Percentiles rank a stretch among this genome's conserved stretches.
Conservation (phyloP, 345 rosid genomes). For the Eucalyptus rudis region DNA sequence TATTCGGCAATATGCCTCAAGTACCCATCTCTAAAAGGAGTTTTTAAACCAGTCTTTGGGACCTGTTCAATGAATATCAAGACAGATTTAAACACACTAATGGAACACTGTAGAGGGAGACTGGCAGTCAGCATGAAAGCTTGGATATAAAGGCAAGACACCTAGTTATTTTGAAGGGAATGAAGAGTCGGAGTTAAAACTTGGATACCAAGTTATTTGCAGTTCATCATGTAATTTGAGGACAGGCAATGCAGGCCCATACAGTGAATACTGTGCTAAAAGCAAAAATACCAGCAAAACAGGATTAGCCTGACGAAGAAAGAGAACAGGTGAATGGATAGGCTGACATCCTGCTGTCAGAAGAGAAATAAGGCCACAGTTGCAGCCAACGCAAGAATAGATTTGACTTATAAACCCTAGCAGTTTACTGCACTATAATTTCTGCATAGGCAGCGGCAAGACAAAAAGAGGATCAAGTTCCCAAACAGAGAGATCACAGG, state of each 20-base stretch:
- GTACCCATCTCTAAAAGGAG: conserved; percentile 84
- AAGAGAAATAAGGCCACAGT: neutral
- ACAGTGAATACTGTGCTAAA: neutral
- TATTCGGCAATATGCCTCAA: conserved; percentile 77
- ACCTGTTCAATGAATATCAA: conserved; percentile 37
- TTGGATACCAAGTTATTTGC: neutral
- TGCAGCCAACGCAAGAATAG: neutral
- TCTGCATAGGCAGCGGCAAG: neutral
- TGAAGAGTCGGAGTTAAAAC: neutral
- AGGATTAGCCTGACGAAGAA: neutral
- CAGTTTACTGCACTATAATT: neutral
- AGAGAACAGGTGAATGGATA: neutral
- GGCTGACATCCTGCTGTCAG: neutral
- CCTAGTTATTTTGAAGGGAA: neutral
- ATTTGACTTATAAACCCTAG: neutral
- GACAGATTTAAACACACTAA: neutral
- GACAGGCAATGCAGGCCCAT: neutral
- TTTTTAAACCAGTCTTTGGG: conserved; percentile 69
- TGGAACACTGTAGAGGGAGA: neutral
- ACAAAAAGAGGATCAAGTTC: neutral
- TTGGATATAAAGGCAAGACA: neutral
- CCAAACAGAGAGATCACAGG: neutral
- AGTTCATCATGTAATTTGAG: neutral
- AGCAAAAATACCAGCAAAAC: neutral
- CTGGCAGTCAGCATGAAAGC: neutral